phyloP scores from a whole-genome alignment of 441 rosid species.

The Syzygium syzygioides region DNA sequence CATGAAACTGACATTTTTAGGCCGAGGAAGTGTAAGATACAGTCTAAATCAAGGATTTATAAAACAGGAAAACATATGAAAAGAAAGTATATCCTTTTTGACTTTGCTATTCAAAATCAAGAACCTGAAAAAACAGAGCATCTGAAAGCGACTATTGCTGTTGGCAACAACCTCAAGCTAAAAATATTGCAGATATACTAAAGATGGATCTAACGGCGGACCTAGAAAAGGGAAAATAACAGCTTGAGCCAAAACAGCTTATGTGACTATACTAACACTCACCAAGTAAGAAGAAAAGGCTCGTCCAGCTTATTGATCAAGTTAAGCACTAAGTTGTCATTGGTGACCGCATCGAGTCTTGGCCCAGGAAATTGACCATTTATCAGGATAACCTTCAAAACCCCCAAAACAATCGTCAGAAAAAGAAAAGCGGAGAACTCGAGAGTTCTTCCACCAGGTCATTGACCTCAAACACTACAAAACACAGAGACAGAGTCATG shows the following conservation, averaged over 20 bases:
- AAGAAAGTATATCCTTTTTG: background rate
- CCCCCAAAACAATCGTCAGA: background rate
- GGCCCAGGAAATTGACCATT: slow-evolving; percentile 2
- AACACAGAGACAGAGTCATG: background rate
- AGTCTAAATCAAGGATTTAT: background rate
- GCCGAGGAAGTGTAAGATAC: background rate
- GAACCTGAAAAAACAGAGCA: background rate
- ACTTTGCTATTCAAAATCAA: background rate
- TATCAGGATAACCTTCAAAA: slow-evolving; percentile 67
- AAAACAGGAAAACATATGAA: background rate
- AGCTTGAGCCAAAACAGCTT: background rate
- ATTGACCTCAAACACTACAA: background rate
- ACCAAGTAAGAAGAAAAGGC: slow-evolving; percentile 2
- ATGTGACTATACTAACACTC: background rate
- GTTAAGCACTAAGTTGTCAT: slow-evolving; percentile 2
- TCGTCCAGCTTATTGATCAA: background rate
- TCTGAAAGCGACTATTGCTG: background rate
- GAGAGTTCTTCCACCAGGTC: background rate
- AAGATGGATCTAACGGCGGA: background rate
- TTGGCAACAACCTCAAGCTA: background rate
- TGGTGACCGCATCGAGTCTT: background rate
- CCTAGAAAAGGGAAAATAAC: background rate
- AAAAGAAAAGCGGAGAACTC: background rate
- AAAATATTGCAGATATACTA: background rate
- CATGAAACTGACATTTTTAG: background rate